Percentiles rank a stretch among this genome's conserved stretches.
These are phyloP conservation scores for Venturia pyrina DNA, from an alignment of 2,329 filamentous ascomycete genomes.

Conservation along the genomic window DNA sequence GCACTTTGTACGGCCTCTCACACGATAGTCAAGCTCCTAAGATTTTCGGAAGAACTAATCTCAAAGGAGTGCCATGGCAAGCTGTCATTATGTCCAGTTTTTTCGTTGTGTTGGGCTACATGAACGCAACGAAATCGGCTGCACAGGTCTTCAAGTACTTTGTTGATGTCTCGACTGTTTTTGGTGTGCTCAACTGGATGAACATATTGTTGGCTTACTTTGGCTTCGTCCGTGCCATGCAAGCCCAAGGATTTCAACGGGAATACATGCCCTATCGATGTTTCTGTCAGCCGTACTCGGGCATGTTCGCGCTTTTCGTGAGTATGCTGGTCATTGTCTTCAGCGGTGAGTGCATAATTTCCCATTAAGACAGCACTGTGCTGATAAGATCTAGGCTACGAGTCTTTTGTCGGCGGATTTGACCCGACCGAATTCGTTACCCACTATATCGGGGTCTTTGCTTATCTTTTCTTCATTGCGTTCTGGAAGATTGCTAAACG, in stretches of 20 bases:
- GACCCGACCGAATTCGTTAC: slow-evolving; percentile 10
- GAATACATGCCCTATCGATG: slow-evolving; percentile 29
- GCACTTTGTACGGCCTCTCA: slow-evolving; percentile 32
- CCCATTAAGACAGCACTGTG: not conserved
- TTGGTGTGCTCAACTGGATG: slow-evolving; percentile 36
- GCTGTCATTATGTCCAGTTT: slow-evolving; percentile 29
- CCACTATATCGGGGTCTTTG: slow-evolving; percentile 22
- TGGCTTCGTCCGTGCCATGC: slow-evolving; percentile 27
- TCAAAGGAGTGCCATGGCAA: slow-evolving; percentile 30
- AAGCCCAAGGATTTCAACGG: slow-evolving; percentile 28
- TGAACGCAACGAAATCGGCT: slow-evolving; percentile 30
- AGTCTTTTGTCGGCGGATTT: slow-evolving; percentile 13
- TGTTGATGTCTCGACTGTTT: slow-evolving; percentile 34
- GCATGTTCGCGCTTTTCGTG: slow-evolving; percentile 26
- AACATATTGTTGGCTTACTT: slow-evolving; percentile 32
- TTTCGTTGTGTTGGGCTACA: slow-evolving; percentile 31
- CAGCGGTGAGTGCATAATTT: slow-evolving; percentile 5
- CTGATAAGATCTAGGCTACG: slow-evolving; percentile 11
- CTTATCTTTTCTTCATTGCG: slow-evolving; percentile 18
- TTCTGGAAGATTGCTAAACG: slow-evolving; percentile 11
- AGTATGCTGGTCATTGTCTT: slow-evolving; percentile 18
- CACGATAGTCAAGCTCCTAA: slow-evolving; percentile 32
- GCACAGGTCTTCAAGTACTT: slow-evolving; percentile 33
- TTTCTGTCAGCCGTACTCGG: slow-evolving; percentile 30
- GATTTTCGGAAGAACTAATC: slow-evolving; percentile 26